Percentiles rank a stretch among this genome's conserved stretches.
Evolutionary conservation across 768 basidiomycete genomes (phyloP).

Genomic region (Rhodosporidiobolus sp.): DNA sequence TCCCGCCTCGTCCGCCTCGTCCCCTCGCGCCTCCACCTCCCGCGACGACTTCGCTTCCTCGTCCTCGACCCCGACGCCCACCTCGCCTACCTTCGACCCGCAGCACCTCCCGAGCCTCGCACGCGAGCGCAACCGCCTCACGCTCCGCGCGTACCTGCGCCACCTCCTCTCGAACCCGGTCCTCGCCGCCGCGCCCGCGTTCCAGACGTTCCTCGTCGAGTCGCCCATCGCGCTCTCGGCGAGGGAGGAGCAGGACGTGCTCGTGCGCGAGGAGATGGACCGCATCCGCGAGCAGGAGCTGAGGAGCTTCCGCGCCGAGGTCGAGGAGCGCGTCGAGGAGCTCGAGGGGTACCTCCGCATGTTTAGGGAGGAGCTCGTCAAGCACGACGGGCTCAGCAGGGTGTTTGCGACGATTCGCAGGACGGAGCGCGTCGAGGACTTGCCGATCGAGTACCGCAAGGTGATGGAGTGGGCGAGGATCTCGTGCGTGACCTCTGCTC

Average conservation of each 20-base stretch:
- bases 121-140: conserved; percentile 91
- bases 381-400: conserved; percentile 71
- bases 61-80: conserved; percentile 10
- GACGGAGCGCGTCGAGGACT: conserved; percentile 68
- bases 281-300: conserved; percentile 78
- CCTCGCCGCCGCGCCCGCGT: conserved; percentile 79
- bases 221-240: conserved; percentile 65
- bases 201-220: conserved; percentile 78
- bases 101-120: conserved; percentile 48
- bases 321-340: conserved; percentile 77
- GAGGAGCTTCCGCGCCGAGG: conserved; percentile 78
- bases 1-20: conserved; percentile 4
- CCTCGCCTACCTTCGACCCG: conserved; percentile 19
- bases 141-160: conserved; percentile 88
- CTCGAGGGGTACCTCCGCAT: conserved; percentile 76
- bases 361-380: conserved; percentile 88
- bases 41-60: not conserved
- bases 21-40: conserved; percentile 19
- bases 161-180: conserved; percentile 65
- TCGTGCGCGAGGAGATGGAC: conserved; percentile 82
- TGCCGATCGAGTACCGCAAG: conserved; percentile 80
- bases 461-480: conserved; percentile 96
- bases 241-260: conserved; percentile 75
- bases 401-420: conserved; percentile 85
- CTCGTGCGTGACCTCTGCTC: conserved; percentile 66